phyloP scores from a whole-genome alignment of 768 basidiomycete genomes.

The Termitomyces sp. region DNA sequence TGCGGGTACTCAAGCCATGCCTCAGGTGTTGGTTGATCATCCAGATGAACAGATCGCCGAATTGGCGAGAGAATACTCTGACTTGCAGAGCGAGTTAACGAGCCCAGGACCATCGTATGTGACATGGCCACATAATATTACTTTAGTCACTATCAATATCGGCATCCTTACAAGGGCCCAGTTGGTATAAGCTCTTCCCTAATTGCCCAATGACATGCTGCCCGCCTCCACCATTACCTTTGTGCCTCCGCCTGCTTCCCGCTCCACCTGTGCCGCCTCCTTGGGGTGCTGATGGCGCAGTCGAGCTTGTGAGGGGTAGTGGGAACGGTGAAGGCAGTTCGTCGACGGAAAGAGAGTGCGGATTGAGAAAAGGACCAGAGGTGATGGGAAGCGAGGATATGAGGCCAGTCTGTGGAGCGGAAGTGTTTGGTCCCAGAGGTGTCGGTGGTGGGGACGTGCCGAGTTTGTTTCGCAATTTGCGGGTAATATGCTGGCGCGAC shows the following conservation, averaged over 20 bases:
- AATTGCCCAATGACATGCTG: slow-evolving; percentile 60
- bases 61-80: slow-evolving; percentile 71
- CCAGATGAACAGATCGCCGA: slow-evolving; percentile 58
- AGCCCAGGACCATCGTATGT: slow-evolving; percentile 64
- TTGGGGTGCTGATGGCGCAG: slow-evolving; percentile 30
- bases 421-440: slow-evolving; percentile 40
- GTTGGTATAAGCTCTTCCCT: slow-evolving; percentile 63
- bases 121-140: slow-evolving; percentile 83
- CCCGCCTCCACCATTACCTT: slow-evolving; percentile 49
- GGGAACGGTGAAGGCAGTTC: slow-evolving; percentile 86
- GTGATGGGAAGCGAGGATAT: slow-evolving; percentile 55
- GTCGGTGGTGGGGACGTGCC: slow-evolving; percentile 77
- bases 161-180: slow-evolving; percentile 55
- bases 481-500: slow-evolving; percentile 74
- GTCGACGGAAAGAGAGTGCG: slow-evolving; percentile 81
- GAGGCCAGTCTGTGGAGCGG: slow-evolving; percentile 27
- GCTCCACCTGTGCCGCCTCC: slow-evolving; percentile 30
- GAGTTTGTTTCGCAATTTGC: slow-evolving; percentile 79
- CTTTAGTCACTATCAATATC: slow-evolving; percentile 73
- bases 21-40: slow-evolving; percentile 58
- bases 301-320: slow-evolving; percentile 56
- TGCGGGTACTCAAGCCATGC: slow-evolving; percentile 11
- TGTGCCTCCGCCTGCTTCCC: slow-evolving; percentile 44
- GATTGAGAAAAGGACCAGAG: slow-evolving; percentile 68
- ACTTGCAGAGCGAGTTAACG: slow-evolving; percentile 71